These are phyloP conservation scores for Xylariaceae sp. DNA, from an alignment of 2,329 filamentous ascomycete species.

Conservation along the genomic window DNA sequence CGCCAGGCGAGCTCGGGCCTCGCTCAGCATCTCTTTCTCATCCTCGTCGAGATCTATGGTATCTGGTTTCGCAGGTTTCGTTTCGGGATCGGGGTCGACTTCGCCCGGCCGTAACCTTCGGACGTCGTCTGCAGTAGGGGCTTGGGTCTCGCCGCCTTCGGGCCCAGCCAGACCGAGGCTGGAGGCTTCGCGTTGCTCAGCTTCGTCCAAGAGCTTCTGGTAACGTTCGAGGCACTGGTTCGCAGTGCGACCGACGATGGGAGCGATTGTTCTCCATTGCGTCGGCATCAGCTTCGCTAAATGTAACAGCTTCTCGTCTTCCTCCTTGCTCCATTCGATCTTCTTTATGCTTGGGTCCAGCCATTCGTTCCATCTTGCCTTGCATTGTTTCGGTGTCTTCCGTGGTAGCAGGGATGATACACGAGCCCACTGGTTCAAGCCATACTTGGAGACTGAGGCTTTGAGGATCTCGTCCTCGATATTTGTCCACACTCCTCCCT, in stretches of 20 bases:
- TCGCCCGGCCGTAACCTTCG: constrained; percentile 84
- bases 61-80: constrained; percentile 89
- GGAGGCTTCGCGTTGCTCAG: constrained; percentile 78
- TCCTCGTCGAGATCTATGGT: constrained; percentile 98
- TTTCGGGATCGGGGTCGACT: constrained; percentile 94
- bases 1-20: constrained; percentile 89
- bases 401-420: constrained; percentile 94
- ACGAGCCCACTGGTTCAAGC: constrained; percentile 95
- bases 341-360: constrained; percentile 96
- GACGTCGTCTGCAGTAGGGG: constrained; percentile 89
- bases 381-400: constrained; percentile 98
- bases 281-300: constrained; percentile 98
- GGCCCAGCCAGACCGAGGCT: constrained; percentile 79
- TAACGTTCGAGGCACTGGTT: constrained; percentile 97
- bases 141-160: constrained; percentile 77
- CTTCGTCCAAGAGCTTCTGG: constrained; percentile 92
- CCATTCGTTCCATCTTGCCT: constrained; percentile 98
- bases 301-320: constrained; percentile 95
- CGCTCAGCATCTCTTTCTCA: constrained; percentile 98
- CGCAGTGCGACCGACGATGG: constrained; percentile 91
- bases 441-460: constrained; percentile 89
- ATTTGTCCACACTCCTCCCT: constrained; percentile 70
- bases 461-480: constrained; percentile 96
- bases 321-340: constrained; percentile 98
- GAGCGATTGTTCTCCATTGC: constrained; percentile 97